These are phyloP conservation scores for Strobilomyces dryophilus DNA, from an alignment of 768 basidiomycete genomes.

Conservation along the genomic window DNA sequence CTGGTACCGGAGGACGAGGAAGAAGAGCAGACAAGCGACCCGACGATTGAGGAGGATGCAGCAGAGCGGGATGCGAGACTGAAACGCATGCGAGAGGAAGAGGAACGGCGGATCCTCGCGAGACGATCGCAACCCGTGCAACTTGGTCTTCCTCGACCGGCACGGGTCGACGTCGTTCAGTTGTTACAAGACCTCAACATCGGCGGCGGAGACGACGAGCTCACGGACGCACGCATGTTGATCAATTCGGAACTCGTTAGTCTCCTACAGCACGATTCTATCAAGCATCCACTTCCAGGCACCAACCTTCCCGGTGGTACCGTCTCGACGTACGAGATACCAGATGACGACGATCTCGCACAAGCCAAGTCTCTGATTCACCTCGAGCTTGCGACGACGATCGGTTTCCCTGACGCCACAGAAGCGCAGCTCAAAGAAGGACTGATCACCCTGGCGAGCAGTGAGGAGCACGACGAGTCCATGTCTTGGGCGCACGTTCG, in stretches of 20 bases:
- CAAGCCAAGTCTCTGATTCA: conserved; percentile 71
- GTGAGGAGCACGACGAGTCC: conserved; percentile 56
- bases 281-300: conserved; percentile 85
- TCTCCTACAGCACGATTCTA: conserved; percentile 83
- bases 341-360: conserved; percentile 72
- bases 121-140: conserved; percentile 80
- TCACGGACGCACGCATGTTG: conserved; percentile 51
- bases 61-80: conserved; percentile 84
- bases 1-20: conserved; percentile 87
- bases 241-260: conserved; percentile 75
- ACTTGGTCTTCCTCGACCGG: conserved; percentile 78
- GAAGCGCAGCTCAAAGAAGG: conserved; percentile 78
- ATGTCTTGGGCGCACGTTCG: conserved; percentile 72
- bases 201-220: conserved; percentile 40
- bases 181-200: conserved; percentile 59
- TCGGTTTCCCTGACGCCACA: conserved; percentile 84
- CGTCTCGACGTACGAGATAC: conserved; percentile 62
- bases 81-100: conserved; percentile 63
- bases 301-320: conserved; percentile 73
- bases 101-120: conserved; percentile 75
- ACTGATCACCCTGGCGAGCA: conserved; percentile 57
- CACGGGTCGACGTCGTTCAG: conserved; percentile 67
- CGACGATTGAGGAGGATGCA: conserved; percentile 71
- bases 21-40: conserved; percentile 30
- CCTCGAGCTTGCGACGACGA: conserved; percentile 68